phyloP scores from a whole-genome alignment of 495 filamentous ascomycete species.

The Stereocaulon alpinum region DNA sequence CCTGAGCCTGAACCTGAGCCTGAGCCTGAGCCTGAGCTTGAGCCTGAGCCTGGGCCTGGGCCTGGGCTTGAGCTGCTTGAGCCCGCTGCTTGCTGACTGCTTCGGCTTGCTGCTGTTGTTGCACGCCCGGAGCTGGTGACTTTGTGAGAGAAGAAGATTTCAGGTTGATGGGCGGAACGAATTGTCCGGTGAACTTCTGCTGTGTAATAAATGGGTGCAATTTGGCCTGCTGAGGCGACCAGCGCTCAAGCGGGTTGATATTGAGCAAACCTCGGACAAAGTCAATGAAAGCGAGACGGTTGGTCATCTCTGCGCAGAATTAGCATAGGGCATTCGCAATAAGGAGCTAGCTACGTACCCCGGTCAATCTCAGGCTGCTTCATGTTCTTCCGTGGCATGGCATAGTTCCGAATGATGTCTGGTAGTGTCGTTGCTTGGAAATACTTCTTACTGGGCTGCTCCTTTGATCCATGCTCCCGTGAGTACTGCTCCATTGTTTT shows the following conservation, averaged over 20 bases:
- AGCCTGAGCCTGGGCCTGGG: too few species aligned
- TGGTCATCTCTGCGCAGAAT: constrained; percentile 76
- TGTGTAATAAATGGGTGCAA: constrained; percentile 98
- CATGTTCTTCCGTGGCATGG: constrained; percentile 99
- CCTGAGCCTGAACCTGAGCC: constrained; percentile 60
- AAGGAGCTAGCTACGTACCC: constrained; percentile 47
- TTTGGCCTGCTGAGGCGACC: constrained; percentile 97
- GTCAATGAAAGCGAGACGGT: constrained; percentile 96
- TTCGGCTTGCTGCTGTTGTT: constrained; percentile 92
- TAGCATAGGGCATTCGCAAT: constrained; percentile 16
- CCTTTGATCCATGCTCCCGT: constrained; percentile 86
- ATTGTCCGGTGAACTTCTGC: constrained; percentile 90
- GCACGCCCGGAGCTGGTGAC: constrained; percentile 90
- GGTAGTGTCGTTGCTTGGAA: constrained; percentile 88
- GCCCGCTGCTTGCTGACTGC: constrained; percentile 81
- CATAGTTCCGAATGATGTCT: constrained; percentile 93
- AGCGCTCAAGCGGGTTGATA: constrained; percentile 92
- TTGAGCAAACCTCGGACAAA: constrained; percentile 93
- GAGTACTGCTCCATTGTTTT: constrained; percentile 98
- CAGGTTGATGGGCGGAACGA: constrained; percentile 94
- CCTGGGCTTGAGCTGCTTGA: constrained; percentile 46
- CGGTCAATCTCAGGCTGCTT: constrained; percentile 92
- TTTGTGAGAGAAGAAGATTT: constrained; percentile 73
- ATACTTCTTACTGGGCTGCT: constrained; percentile 99
- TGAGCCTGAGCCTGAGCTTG: too few species aligned